Evolutionary conservation across 163 green algal species (phyloP).

Genomic region (Chlamydomonas reinhardtii): DNA sequence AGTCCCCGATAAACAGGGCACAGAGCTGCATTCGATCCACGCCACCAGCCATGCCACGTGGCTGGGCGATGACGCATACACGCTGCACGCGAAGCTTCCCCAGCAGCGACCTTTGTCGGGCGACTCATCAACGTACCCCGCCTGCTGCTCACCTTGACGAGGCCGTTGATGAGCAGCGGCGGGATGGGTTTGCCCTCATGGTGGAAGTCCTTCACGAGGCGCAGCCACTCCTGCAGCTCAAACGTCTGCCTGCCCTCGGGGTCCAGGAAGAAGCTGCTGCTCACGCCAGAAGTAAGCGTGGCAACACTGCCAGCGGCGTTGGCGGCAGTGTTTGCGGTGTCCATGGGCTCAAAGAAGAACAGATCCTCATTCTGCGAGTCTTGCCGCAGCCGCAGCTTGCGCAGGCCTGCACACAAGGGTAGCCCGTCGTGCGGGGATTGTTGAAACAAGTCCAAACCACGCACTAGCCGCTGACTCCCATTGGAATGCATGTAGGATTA

Average conservation of each 20-base stretch:
- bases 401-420: conserved; percentile 18
- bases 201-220: conserved; percentile 18
- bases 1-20: no score
- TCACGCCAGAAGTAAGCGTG: conserved; percentile 5
- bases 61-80: no score
- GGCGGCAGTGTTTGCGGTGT: background rate
- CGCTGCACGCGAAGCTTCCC: no score
- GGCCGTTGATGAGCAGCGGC: conserved; percentile 31
- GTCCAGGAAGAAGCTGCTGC: conserved; percentile 30
- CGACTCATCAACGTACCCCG: no score
- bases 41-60: no score
- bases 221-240: conserved; percentile 2
- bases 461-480: no score
- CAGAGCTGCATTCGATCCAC: no score
- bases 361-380: background rate
- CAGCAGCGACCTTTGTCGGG: no score
- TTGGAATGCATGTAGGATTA: no score
- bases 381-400: conserved; percentile 31
- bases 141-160: conserved; percentile 17
- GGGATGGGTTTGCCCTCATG: background rate
- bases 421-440: no score
- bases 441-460: no score
- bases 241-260: background rate
- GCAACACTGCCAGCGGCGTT: background rate
- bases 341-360: no score